These are phyloP conservation scores for Sclerotinia minor DNA, from an alignment of 2,329 filamentous ascomycete genomes.

Conservation along the genomic window DNA sequence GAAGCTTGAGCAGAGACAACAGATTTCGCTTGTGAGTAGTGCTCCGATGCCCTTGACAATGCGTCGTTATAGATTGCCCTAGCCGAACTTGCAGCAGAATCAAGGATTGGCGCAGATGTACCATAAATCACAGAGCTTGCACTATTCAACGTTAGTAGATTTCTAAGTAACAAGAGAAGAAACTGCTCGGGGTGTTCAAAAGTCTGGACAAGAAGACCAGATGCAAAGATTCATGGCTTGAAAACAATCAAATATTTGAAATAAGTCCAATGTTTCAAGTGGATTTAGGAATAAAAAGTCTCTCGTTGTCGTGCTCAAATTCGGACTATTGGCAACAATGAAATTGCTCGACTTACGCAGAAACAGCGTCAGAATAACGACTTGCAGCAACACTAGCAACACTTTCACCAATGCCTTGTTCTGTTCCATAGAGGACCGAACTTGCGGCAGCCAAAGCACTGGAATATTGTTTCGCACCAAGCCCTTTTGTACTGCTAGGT, in stretches of 20 bases:
- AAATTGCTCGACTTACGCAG: conserved; percentile 48
- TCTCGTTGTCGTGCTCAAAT: too few species aligned
- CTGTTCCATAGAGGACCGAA: conserved; percentile 53
- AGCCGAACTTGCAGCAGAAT: conserved; percentile 45
- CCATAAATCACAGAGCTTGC: conserved; percentile 63
- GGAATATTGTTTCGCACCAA: conserved; percentile 57
- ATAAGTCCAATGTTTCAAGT: too few species aligned
- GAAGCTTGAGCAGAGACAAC: conserved; percentile 66
- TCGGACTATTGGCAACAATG: too few species aligned
- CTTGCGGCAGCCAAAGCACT: conserved; percentile 58
- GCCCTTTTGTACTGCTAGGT: conserved; percentile 46
- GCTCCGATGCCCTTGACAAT: conserved; percentile 63
- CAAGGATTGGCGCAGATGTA: conserved; percentile 61
- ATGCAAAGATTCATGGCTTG: too few species aligned
- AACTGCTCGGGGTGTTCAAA: not conserved
- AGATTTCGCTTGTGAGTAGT: conserved; percentile 68
- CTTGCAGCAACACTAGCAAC: conserved; percentile 53
- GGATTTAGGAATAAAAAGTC: too few species aligned
- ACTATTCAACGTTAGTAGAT: conserved; percentile 27
- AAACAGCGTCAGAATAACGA: conserved; percentile 57
- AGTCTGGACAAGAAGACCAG: too few species aligned
- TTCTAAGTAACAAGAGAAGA: conserved; percentile 26
- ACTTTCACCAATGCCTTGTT: conserved; percentile 46
- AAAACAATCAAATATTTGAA: too few species aligned
- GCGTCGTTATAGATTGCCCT: conserved; percentile 64